phyloP scores from a whole-genome alignment of 306 rosid genomes.

The Castanea sativa region DNA sequence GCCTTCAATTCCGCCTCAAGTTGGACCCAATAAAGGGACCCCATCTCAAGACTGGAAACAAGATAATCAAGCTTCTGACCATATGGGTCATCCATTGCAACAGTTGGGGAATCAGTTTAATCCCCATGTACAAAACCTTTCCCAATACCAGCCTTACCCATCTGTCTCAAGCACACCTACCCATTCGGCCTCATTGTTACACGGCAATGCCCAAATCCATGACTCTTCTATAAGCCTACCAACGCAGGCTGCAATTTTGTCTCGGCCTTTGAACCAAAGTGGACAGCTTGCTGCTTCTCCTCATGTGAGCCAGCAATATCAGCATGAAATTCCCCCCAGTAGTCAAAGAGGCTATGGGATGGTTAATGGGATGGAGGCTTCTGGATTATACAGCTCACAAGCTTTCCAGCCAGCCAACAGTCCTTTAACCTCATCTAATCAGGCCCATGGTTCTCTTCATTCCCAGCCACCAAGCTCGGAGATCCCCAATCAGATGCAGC shows the following conservation, averaged over 20 bases:
- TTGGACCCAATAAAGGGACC: conserved; percentile 42
- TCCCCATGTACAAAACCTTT: conserved; percentile 36
- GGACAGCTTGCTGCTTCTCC: conserved; percentile 53
- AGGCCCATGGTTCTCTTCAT: conserved; percentile 50
- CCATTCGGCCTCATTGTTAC: conserved; percentile 47
- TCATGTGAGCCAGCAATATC: conserved; percentile 56
- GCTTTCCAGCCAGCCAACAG: conserved; percentile 53
- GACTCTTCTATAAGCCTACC: conserved; percentile 49
- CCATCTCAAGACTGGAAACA: conserved; percentile 78
- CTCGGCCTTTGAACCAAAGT: conserved; percentile 62
- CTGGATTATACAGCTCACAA: conserved; percentile 58
- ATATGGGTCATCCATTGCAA: conserved; percentile 53
- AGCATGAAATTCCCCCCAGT: conserved; percentile 44
- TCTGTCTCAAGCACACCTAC: conserved; percentile 46
- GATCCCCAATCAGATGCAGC: conserved; percentile 60
- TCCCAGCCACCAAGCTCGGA: conserved; percentile 63
- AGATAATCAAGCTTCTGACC: conserved; percentile 67
- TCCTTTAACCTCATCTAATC: conserved; percentile 47
- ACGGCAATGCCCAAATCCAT: conserved; percentile 57
- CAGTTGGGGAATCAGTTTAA: conserved; percentile 60
- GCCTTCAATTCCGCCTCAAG: conserved; percentile 54
- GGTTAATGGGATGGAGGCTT: conserved; percentile 57
- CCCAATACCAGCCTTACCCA: conserved; percentile 76
- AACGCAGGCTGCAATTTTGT: conserved; percentile 50
- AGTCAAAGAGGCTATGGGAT: conserved; percentile 53